Percentiles rank a stretch among this genome's conserved stretches.
phyloP scores from a whole-genome alignment of 2,329 filamentous ascomycete genomes.

The Epichloe festucae region DNA sequence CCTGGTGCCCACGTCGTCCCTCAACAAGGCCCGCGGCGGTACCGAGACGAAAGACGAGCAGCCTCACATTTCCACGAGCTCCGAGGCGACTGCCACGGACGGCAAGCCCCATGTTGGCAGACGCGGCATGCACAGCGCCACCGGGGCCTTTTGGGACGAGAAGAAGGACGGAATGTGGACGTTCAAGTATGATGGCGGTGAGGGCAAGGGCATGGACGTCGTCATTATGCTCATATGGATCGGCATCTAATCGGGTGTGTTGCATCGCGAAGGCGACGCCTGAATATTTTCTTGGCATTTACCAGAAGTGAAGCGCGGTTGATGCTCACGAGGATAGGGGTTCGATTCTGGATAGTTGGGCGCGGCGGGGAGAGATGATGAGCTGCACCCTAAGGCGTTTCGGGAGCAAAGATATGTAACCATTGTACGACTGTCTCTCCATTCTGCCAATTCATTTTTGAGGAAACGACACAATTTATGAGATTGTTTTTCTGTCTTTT shows the following conservation, averaged over 20 bases:
- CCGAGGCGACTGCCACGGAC: constrained; percentile 42
- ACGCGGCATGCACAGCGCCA: constrained; percentile 80
- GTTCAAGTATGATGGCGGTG: constrained; percentile 66
- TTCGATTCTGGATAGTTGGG: neutral
- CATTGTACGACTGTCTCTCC: constrained; percentile 1
- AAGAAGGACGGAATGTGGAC: constrained; percentile 85
- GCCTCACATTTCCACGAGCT: constrained; percentile 43
- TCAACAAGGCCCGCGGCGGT: constrained; percentile 45
- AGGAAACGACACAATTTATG: neutral
- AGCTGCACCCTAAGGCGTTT: constrained; percentile 2
- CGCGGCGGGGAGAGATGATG: neutral
- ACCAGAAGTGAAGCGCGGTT: neutral
- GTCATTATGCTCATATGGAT: constrained; percentile 71
- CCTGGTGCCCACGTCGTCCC: constrained; percentile 52
- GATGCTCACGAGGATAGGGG: neutral
- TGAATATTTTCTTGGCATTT: neutral
- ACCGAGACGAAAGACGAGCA: constrained; percentile 34
- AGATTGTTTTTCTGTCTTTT: neutral
- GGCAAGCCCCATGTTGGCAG: constrained; percentile 65
- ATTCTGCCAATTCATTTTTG: neutral
- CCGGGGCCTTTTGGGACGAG: constrained; percentile 80
- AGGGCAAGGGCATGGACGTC: constrained; percentile 54
- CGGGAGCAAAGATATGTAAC: constrained; percentile 3
- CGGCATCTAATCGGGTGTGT: constrained; percentile 34
- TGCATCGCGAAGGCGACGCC: neutral